Evolutionary conservation across 140 eudicot genomes (phyloP), one percentile per base, ranked within the genome.

Genomic region (Flaveria floridana): DNA sequence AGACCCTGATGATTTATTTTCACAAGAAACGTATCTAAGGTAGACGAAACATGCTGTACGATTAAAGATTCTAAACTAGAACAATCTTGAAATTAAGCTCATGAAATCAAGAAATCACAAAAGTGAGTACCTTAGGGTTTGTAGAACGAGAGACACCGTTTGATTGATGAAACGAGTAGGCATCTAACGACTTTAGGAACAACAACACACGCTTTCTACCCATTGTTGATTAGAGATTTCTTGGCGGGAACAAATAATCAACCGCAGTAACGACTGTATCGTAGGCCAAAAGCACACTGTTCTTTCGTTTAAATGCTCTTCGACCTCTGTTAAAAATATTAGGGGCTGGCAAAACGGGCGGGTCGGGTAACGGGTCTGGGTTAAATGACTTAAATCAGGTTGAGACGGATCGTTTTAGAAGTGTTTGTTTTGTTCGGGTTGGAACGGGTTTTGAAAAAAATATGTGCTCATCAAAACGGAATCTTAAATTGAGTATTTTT

Each of bases 161-260:
- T 72, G 76, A 70, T 65, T 65, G 80, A 67, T 8, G 69, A 75
- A 84, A 30, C 0, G 89, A 79, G 82, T 81, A 85, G 8, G 83
- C 83, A 59, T 89, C 87, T 21, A 87, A 77, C 23, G 96, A 89
- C 91, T 91, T 91, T 70, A 91, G 68, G 66, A 91, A 82, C 82
- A 89, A 74, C 79, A 91, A 61, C 21, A 91, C 74, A 64, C 91
- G 86, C 73, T 87, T 89, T 67, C 86, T 81, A 25, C 76, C 87
- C 96, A 89, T 91, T 69, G 21, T 12, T 34, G 63, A 78, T 78
- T 56, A 41, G 67, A 53, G 48, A 4, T 78, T 2, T 59, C 2
- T 20, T 70, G 82, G 82, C 70, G 82, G 82, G 78, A 71, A 78
- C 20, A 47, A 19, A n/a, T 50, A 50, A 62, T 57, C 20, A 71